A percentile compares a stretch with the other conserved stretches of the same genome.
Conservation (phyloP, 306 rosid genomes). For the Sphenostylis stenocarpa region DNA sequence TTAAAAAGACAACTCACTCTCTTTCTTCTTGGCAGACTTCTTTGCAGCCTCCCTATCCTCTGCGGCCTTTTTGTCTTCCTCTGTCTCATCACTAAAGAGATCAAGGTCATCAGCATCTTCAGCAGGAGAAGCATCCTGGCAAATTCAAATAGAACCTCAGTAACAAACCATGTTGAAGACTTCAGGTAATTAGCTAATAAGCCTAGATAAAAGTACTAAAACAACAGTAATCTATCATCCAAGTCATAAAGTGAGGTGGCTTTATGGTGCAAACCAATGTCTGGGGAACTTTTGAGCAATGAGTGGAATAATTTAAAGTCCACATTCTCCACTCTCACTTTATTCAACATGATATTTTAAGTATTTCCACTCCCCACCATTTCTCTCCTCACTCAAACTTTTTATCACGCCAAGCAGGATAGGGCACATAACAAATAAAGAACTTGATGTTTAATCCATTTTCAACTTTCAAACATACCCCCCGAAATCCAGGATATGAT, state of each 20-base stretch:
- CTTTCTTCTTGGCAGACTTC: conserved; percentile 79
- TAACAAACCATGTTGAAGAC: not conserved
- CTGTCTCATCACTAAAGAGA: conserved; percentile 86
- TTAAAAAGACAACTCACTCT: conserved; percentile 49
- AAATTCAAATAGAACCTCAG: not conserved
- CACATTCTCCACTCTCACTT: not conserved
- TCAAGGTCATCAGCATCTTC: conserved; percentile 69
- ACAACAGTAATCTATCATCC: not conserved
- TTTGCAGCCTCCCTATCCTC: conserved; percentile 74
- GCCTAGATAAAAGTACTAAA: not conserved
- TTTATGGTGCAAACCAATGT: not conserved
- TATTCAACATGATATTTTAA: not conserved
- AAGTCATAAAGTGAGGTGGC: not conserved
- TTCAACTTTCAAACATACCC: not conserved
- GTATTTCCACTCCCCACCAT: not conserved
- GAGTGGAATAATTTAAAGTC: not conserved
- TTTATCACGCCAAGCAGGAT: not conserved
- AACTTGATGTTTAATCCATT: not conserved
- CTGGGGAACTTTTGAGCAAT: not conserved
- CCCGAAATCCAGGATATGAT: not conserved
- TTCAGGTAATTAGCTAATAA: not conserved
- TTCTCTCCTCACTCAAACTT: not conserved
- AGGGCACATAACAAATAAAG: not conserved
- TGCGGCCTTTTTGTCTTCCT: conserved; percentile 80
- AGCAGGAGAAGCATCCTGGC: conserved; percentile 51